A percentile compares a stretch with the other conserved stretches of the same genome.
These are phyloP conservation scores for Sphaerosporella brunnea DNA, from an alignment of 495 filamentous ascomycete genomes.

Conservation along the genomic window DNA sequence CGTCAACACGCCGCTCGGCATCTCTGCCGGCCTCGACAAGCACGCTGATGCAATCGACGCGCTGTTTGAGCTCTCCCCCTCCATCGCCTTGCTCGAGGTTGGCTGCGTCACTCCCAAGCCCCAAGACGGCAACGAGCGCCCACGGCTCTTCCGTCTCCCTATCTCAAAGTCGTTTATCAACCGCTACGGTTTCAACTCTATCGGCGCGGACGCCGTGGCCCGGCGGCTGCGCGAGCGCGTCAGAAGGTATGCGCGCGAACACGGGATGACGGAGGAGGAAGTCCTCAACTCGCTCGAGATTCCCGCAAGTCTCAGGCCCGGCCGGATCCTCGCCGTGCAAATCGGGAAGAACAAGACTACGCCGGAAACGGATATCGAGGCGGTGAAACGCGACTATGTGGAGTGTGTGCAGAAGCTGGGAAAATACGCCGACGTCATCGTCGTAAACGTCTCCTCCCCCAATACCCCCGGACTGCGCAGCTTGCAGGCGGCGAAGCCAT, in stretches of 20 bases:
- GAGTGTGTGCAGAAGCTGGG: slow-evolving; percentile 67
- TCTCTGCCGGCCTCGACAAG: slow-evolving; percentile 88
- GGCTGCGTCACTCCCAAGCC: slow-evolving; percentile 74
- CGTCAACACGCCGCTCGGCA: slow-evolving; percentile 71
- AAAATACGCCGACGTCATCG: slow-evolving; percentile 77
- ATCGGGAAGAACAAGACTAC: slow-evolving; percentile 94
- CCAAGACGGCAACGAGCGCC: slow-evolving; percentile 70
- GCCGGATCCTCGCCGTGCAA: slow-evolving; percentile 73
- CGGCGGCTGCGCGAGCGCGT: slow-evolving; percentile 60
- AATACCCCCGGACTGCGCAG: slow-evolving; percentile 82
- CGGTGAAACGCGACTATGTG: slow-evolving; percentile 70
- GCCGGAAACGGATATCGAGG: slow-evolving; percentile 62
- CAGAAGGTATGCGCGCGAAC: slow-evolving; percentile 49
- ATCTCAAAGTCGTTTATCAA: slow-evolving; percentile 77
- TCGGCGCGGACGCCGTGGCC: slow-evolving; percentile 74
- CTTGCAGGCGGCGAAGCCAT: slow-evolving; percentile 61
- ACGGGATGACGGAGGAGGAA: slow-evolving; percentile 50
- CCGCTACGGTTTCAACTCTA: slow-evolving; percentile 83
- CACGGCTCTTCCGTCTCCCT: slow-evolving; percentile 71
- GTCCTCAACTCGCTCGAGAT: slow-evolving; percentile 53
- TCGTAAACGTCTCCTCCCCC: slow-evolving; percentile 91
- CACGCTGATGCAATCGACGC: slow-evolving; percentile 69
- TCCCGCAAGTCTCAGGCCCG: slow-evolving; percentile 56
- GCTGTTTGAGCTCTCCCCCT: slow-evolving; percentile 63
- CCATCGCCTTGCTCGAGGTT: slow-evolving; percentile 55